Percentiles rank a stretch among this genome's conserved stretches.
Evolutionary conservation across 805 yeast genomes (phyloP).

Genomic region (Komagataella pastoris): DNA sequence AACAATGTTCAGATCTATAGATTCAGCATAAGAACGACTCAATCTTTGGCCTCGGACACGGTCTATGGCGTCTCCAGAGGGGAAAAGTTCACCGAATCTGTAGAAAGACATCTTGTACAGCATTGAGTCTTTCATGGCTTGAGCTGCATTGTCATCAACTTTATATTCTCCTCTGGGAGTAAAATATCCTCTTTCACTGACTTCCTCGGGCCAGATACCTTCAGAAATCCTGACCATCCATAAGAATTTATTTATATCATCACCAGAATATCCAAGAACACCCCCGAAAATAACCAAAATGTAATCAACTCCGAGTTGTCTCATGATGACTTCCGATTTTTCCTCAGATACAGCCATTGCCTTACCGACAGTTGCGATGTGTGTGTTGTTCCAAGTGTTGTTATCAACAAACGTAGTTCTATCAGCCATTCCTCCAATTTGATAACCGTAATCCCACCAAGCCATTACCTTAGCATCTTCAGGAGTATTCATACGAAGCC

Average conservation of each 20-base stretch:
- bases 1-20: slow-evolving; percentile 55
- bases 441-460: slow-evolving; percentile 99
- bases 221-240: slow-evolving; percentile 99
- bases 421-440: slow-evolving; percentile 99
- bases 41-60: slow-evolving; percentile 74
- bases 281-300: slow-evolving; percentile 93
- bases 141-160: slow-evolving; percentile 71
- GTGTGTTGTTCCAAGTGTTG: slow-evolving; percentile 99
- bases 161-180: slow-evolving; percentile 78
- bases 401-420: slow-evolving; percentile 96
- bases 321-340: slow-evolving; percentile 75
- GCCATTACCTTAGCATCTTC: slow-evolving; percentile 95
- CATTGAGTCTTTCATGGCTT: slow-evolving; percentile 77
- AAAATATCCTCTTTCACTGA: slow-evolving; percentile 74
- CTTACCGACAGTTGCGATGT: slow-evolving; percentile 97
- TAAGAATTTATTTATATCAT: slow-evolving; percentile 88
- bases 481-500: slow-evolving; percentile 96
- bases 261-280: slow-evolving; percentile 84
- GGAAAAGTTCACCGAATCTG: slow-evolving; percentile 63
- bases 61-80: slow-evolving; percentile 54
- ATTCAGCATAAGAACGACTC: slow-evolving; percentile 13
- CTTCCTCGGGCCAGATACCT: slow-evolving; percentile 99
- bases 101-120: slow-evolving; percentile 93
- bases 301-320: slow-evolving; percentile 90
- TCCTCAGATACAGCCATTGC: slow-evolving; percentile 91